Evolutionary conservation across 345 rosid species (phyloP).

Genomic region (Brassica juncea): DNA sequence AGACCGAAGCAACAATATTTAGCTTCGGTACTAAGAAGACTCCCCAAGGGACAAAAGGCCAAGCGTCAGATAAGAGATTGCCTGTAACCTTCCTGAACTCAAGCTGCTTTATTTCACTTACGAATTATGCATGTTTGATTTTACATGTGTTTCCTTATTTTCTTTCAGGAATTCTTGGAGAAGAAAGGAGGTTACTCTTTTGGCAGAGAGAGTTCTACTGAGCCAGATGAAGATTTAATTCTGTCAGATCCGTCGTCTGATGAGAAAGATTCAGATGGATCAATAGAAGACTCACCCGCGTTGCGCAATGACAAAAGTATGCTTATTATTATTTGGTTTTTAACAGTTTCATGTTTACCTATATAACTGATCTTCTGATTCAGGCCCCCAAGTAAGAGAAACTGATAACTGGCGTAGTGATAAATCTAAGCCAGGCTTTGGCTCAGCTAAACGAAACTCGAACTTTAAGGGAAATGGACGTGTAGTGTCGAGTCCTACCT

Average conservation of each 20-base stretch:
- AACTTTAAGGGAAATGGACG: constrained; percentile 42
- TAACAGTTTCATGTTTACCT: constrained; percentile 18
- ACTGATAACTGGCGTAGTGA: constrained; percentile 38
- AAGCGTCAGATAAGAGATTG: constrained; percentile 42
- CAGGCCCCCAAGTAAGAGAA: constrained; percentile 33
- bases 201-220: constrained; percentile 36
- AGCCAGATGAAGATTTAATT: constrained; percentile 44
- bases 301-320: constrained; percentile 39
- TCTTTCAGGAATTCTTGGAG: constrained; percentile 55
- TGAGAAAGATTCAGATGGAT: constrained; percentile 51
- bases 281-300: constrained; percentile 52
- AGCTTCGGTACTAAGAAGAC: constrained; percentile 44
- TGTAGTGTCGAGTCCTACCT: constrained; percentile 44
- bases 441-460: constrained; percentile 51
- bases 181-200: constrained; percentile 47
- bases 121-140: constrained; percentile 14
- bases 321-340: constrained; percentile 4
- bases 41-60: constrained; percentile 44
- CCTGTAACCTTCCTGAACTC: constrained; percentile 56
- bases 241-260: constrained; percentile 53
- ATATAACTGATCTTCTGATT: constrained; percentile 11
- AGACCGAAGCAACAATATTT: constrained; percentile 40
- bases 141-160: constrained; percentile 48
- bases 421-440: constrained; percentile 46
- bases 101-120: constrained; percentile 6